phyloP scores from a whole-genome alignment of 768 basidiomycete genomes.

The Lanmaoa pseudosensibilis region DNA sequence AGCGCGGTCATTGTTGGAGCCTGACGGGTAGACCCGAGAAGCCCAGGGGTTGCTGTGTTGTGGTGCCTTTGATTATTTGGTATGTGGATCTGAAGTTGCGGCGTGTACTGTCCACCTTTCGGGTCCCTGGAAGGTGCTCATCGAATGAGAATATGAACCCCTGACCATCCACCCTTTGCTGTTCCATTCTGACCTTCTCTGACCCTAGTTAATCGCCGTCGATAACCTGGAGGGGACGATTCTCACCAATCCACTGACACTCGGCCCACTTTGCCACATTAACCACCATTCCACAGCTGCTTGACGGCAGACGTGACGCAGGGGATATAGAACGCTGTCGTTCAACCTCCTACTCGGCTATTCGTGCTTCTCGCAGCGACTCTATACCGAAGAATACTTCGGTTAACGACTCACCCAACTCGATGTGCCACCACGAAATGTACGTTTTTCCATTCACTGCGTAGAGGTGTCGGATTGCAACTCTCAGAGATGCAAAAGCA shows the following conservation, averaged over 20 bases:
- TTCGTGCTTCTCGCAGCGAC: neutral
- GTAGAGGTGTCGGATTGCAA: constrained; percentile 33
- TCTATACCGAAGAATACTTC: neutral
- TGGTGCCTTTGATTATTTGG: too few species aligned
- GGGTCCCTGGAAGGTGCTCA: constrained; percentile 22
- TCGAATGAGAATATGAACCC: too few species aligned
- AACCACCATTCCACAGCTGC: constrained; percentile 12
- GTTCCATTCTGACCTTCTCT: neutral
- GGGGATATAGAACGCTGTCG: constrained; percentile 8
- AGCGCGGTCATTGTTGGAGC: neutral
- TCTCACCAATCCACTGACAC: constrained; percentile 3
- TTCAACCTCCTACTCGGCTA: neutral
- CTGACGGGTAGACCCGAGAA: constrained; percentile 3
- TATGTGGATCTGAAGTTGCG: constrained; percentile 2
- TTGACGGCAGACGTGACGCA: constrained; percentile 7
- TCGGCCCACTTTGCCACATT: constrained; percentile 1
- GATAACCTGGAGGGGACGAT: constrained; percentile 7
- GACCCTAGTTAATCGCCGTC: neutral
- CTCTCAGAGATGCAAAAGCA: constrained; percentile 35
- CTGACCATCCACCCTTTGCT: constrained; percentile 12
- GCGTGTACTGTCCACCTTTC: constrained; percentile 5
- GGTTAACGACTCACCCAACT: neutral
- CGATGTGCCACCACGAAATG: too few species aligned
- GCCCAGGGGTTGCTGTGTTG: neutral
- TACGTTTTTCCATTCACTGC: too few species aligned